Evolutionary conservation across 345 rosid species (phyloP).

Genomic region (Erucastrum elatum): DNA sequence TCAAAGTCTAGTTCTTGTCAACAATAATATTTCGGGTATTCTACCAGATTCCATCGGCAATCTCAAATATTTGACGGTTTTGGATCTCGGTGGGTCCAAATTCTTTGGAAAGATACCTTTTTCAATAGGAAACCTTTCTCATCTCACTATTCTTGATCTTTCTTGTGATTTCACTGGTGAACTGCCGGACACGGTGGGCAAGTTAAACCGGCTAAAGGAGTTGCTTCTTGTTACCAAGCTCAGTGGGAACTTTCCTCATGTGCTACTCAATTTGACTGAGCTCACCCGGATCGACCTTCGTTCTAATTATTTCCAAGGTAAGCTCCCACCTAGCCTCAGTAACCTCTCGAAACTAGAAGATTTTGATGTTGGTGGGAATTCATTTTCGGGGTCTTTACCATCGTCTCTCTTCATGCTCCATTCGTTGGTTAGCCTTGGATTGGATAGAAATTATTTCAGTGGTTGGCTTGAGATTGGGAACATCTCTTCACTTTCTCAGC

Average conservation of each 20-base stretch:
- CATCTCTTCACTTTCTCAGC: not conserved
- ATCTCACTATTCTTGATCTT: not conserved
- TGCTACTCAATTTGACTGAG: not conserved
- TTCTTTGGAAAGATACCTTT: conserved; percentile 14
- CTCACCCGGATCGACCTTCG: not conserved
- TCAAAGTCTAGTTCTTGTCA: not conserved
- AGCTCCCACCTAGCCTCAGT: not conserved
- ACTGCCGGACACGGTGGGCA: not conserved
- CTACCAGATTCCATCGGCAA: not conserved
- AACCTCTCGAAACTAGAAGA: not conserved
- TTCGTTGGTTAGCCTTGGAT: not conserved
- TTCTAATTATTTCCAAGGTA: not conserved
- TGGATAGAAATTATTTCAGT: not conserved
- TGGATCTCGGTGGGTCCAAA: not conserved
- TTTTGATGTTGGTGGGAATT: not conserved
- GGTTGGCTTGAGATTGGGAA: not conserved
- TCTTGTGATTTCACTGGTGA: conserved; percentile 36
- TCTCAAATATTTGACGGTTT: not conserved
- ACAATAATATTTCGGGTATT: not conserved
- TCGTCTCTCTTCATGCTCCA: not conserved
- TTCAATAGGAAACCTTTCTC: conserved; percentile 29
- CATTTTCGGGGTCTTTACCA: not conserved
- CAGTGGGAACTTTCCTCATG: not conserved
- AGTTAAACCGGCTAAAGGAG: not conserved
- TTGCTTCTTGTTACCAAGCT: not conserved